phyloP scores from a whole-genome alignment of 108 stramenopile genomes.

The Conticribra guillardii region DNA sequence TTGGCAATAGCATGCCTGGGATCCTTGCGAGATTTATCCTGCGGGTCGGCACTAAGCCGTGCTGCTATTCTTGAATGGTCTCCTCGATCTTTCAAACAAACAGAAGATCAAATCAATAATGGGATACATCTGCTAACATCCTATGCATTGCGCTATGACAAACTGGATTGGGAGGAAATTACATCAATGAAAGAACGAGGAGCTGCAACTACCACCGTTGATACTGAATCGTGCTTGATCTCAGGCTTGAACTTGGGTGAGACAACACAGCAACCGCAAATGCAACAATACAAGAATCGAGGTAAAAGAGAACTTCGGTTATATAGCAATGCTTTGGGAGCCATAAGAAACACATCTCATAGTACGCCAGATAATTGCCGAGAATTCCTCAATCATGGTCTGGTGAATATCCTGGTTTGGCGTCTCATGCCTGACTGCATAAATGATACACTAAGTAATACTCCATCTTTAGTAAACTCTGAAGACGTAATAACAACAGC shows the following conservation, averaged over 20 bases:
- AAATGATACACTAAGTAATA: slow-evolving; percentile 3
- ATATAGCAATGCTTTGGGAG: slow-evolving; percentile 52
- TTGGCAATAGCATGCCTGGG: slow-evolving; percentile 46
- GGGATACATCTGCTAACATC: slow-evolving; percentile 38
- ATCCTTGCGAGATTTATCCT: slow-evolving; percentile 55
- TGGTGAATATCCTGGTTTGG: slow-evolving; percentile 39
- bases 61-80: slow-evolving; percentile 48
- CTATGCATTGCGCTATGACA: slow-evolving; percentile 45
- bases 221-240: background rate
- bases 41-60: slow-evolving; percentile 54
- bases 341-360: slow-evolving; percentile 54
- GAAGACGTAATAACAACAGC: background rate
- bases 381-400: slow-evolving; percentile 35
- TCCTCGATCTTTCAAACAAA: slow-evolving; percentile 6
- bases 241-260: no score
- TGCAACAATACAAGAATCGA: slow-evolving; percentile 13
- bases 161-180: slow-evolving; percentile 47
- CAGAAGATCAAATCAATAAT: slow-evolving; percentile 7
- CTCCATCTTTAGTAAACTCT: background rate
- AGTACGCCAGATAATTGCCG: slow-evolving; percentile 51
- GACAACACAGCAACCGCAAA: no score
- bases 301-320: slow-evolving; percentile 50
- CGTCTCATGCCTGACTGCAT: slow-evolving; percentile 24
- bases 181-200: slow-evolving; percentile 18
- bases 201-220: background rate